phyloP scores from a whole-genome alignment of 2,329 filamentous ascomycete genomes.

The Chaetomium sp. region DNA sequence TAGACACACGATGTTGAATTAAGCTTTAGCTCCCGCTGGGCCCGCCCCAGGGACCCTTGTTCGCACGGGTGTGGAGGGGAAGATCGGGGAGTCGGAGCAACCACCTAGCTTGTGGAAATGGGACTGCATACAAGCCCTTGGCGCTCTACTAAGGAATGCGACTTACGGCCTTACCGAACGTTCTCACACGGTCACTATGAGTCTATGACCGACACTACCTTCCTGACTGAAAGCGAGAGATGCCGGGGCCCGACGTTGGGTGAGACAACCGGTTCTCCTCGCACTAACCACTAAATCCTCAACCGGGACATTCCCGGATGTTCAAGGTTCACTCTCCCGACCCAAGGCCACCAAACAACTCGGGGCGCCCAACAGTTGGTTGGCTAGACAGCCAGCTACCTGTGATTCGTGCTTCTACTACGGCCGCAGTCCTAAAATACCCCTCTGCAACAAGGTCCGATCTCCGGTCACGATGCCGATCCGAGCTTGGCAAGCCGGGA shows the following conservation, averaged over 20 bases:
- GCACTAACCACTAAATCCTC: not conserved
- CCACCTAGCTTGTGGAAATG: too few species aligned
- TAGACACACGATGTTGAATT: conserved; percentile 15
- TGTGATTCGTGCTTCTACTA: not conserved
- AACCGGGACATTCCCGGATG: not conserved
- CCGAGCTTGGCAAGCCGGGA: not conserved
- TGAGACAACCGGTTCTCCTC: not conserved
- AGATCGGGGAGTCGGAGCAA: not conserved
- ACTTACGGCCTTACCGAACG: not conserved
- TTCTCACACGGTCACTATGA: accelerated
- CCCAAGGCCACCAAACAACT: not conserved
- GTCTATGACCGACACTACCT: not conserved
- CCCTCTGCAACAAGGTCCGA: not conserved
- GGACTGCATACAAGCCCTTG: not conserved
- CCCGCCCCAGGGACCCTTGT: not conserved
- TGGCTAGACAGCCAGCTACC: not conserved
- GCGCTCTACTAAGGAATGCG: not conserved
- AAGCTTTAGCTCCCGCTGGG: conserved; percentile 13
- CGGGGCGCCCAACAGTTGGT: not conserved
- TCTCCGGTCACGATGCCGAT: not conserved
- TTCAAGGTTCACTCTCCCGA: not conserved
- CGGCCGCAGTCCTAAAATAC: not conserved
- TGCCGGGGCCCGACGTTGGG: not conserved
- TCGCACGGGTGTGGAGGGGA: too few species aligned
- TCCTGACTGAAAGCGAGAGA: not conserved